These are phyloP conservation scores for Abrus precatorius DNA, from an alignment of 306 rosid species.

Conservation along the genomic window DNA sequence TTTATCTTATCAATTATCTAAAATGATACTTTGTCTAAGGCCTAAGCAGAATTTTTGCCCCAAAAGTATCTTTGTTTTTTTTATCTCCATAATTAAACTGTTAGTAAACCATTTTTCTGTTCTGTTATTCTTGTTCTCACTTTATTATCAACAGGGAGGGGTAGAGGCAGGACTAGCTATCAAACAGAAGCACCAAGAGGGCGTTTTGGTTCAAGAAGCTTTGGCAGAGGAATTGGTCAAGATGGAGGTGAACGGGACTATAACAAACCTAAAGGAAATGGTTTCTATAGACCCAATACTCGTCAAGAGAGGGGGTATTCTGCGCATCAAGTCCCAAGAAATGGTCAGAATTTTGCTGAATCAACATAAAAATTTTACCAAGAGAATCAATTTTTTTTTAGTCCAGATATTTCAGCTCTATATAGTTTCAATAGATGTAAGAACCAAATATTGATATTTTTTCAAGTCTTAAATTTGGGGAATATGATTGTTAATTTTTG, in stretches of 20 bases:
- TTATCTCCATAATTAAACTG: background rate
- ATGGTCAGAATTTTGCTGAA: conserved; percentile 54
- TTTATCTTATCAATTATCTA: background rate
- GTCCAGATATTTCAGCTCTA: conserved; percentile 24
- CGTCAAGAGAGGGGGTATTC: conserved; percentile 63
- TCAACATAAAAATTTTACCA: conserved; percentile 40
- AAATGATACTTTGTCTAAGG: background rate
- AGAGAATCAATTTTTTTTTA: conserved; percentile 32
- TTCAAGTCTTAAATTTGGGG: conserved; percentile 38
- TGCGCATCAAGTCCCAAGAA: conserved; percentile 57
- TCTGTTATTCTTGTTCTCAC: background rate
- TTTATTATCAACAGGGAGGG: conserved; percentile 67
- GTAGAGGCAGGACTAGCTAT: conserved; percentile 74
- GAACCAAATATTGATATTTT: conserved; percentile 46
- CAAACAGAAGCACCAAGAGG: conserved; percentile 64
- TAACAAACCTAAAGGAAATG: conserved; percentile 65
- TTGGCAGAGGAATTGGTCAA: conserved; percentile 58
- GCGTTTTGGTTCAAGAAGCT: conserved; percentile 60
- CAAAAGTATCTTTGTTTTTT: background rate
- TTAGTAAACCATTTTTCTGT: background rate
- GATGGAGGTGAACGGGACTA: conserved; percentile 67
- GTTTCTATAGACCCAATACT: conserved; percentile 65
- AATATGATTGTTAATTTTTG: conserved; percentile 39
- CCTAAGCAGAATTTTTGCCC: background rate
- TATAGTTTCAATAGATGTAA: conserved; percentile 43